Percentiles rank a stretch among this genome's conserved stretches.
Evolutionary conservation across 345 rosid genomes (phyloP).

Genomic region (Schrenkiella parvula): DNA sequence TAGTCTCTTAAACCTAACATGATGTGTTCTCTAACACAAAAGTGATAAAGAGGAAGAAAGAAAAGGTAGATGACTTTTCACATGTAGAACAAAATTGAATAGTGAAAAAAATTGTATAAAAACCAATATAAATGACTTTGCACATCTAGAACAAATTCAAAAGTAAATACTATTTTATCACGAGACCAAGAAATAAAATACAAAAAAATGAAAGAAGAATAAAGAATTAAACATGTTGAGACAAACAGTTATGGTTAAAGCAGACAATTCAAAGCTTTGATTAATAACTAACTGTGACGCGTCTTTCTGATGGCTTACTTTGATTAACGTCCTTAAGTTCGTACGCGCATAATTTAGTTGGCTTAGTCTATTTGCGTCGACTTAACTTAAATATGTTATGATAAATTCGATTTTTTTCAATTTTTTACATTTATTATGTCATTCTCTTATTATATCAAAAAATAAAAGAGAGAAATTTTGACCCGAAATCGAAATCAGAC

Average conservation of each 20-base stretch:
- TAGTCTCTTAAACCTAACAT: neutral
- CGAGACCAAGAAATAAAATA: neutral
- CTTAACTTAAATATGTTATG: neutral
- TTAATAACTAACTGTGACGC: neutral
- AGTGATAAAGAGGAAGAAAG: neutral
- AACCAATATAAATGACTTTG: neutral
- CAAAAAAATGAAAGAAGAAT: neutral
- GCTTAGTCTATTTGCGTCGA: neutral
- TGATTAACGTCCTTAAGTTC: neutral
- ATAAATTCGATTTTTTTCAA: neutral
- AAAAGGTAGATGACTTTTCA: neutral
- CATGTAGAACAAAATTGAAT: neutral
- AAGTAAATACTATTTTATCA: neutral
- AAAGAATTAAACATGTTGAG: neutral
- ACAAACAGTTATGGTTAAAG: neutral
- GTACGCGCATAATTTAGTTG: constrained; percentile 10
- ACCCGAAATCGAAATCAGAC: neutral
- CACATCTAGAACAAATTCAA: neutral
- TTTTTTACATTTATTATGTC: neutral
- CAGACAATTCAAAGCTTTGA: neutral
- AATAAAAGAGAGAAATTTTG: neutral
- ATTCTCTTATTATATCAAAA: neutral
- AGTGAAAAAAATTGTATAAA: neutral
- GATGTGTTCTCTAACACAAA: neutral
- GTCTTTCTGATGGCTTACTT: neutral